Conservation (phyloP, 176 grass and related monocot species). For the Panicum miliaceum region DNA sequence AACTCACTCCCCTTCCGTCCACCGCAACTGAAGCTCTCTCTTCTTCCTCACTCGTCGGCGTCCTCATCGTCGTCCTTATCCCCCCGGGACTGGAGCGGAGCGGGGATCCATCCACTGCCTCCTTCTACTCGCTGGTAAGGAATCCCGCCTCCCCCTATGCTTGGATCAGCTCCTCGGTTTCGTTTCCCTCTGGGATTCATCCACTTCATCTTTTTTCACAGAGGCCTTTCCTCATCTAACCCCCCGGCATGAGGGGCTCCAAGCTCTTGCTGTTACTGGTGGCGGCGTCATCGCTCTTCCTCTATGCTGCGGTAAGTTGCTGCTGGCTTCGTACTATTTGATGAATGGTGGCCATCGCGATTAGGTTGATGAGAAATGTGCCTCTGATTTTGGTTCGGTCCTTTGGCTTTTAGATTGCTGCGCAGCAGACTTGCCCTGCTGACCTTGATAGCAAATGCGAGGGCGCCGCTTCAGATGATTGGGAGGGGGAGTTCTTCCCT, state of each 20-base stretch:
- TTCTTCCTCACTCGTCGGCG: not conserved
- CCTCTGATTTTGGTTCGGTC: not conserved
- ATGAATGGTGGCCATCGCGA: not conserved
- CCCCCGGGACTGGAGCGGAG: not conserved
- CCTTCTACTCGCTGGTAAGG: not conserved
- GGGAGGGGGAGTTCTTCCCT: slow-evolving; percentile 87
- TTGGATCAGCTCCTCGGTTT: not conserved
- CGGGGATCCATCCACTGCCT: not conserved
- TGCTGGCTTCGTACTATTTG: not conserved
- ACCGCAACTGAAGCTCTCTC: not conserved
- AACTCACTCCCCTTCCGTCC: not conserved
- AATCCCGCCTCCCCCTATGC: not conserved
- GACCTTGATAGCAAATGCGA: slow-evolving; percentile 60
- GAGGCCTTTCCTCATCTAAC: not conserved
- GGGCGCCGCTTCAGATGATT: slow-evolving; percentile 54
- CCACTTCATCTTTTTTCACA: not conserved
- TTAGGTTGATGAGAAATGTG: not conserved
- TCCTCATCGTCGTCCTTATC: slow-evolving; percentile 4
- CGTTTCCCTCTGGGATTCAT: not conserved
- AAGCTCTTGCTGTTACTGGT: slow-evolving; percentile 42
- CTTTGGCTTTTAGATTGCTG: slow-evolving; percentile 47
- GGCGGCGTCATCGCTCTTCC: slow-evolving; percentile 37
- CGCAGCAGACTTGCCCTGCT: slow-evolving; percentile 57
- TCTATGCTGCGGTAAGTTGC: slow-evolving; percentile 52
- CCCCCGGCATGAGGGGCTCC: slow-evolving; percentile 49